phyloP scores from a whole-genome alignment of 208 protist species.

The Tritrichomonas foetus region DNA sequence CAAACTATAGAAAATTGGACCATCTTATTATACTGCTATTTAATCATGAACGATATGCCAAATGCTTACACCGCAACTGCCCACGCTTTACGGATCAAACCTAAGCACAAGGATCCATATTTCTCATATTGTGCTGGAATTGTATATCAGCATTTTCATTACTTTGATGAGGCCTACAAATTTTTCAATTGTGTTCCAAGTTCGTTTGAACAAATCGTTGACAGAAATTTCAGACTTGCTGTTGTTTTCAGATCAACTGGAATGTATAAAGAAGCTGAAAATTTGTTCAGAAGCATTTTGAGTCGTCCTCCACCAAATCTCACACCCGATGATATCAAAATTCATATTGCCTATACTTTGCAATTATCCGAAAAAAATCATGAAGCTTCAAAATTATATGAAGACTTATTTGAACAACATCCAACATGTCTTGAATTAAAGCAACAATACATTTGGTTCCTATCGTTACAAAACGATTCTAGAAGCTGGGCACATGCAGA shows the following conservation, averaged over 20 bases:
- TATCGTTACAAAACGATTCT: not conserved
- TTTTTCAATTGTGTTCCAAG: not conserved
- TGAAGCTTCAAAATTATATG: not conserved
- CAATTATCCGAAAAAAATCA: not conserved
- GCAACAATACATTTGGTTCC: not conserved
- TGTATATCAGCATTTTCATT: not conserved
- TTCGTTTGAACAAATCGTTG: not conserved
- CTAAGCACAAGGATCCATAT: not conserved
- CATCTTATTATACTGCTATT: not conserved
- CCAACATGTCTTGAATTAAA: not conserved
- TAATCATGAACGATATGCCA: not conserved
- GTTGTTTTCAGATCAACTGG: not conserved
- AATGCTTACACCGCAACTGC: not conserved
- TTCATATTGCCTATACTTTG: slow-evolving; percentile 1
- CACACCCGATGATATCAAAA: not conserved
- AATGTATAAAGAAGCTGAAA: not conserved
- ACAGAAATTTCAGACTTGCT: not conserved
- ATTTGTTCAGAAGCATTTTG: not conserved
- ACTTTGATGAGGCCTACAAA: not conserved
- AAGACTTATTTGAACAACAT: not conserved
- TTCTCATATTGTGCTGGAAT: not conserved
- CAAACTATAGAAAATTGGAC: not conserved
- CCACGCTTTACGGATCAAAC: not conserved
- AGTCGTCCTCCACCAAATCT: not conserved
- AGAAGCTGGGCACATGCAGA: too few species aligned